Base-by-base conservation (phyloP, 176 grass and related monocot species). In the Rhynchospora tenuis region DNA sequence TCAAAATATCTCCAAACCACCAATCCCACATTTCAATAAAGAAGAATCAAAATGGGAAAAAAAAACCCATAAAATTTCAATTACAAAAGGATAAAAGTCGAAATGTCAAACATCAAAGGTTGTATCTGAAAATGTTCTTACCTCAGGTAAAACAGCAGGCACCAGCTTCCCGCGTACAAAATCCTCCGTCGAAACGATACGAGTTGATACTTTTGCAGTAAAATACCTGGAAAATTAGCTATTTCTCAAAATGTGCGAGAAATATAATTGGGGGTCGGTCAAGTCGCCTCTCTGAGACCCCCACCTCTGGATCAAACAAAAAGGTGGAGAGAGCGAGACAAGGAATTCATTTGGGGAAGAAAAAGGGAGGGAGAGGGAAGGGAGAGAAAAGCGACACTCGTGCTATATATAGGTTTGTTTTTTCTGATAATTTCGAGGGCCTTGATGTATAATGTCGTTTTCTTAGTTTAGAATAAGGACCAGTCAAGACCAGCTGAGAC, bases 401-500 rank as follows among this genome's bases (percentile, higher is more conserved):
- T 61, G 51, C 27, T 81, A 81, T 81, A 81, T 62, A 81, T 81
- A 63, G 15, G 24, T 81, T 81, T 81, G 24, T 33, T 63, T 11
- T 81, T 60, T 61, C 78, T 61, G 78, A 81, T 44, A 6, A 59
- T 81, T 27, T 46, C 19, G 16, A 58, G 78, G 57, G 6, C 51
- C 13, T 59, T n/a, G 11, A 3, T 54, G 78, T 45, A 70, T 20
- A 81, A 42, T 80, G 28, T 47, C 46, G 78, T 58, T 61, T 73
- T 73, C 69, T 63, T 63, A 51, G 63, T 64, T 65, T 63, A 81
- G 78, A 43, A 81, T 79, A n/a, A 59, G 75, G 28, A 15, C 56
- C 57, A 38, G 78, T 50, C 60, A 51, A 68, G 23, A 82, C 80
- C 80, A 82, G 80, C 80, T n/a, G 80, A 68, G 45, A 68, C 61